A percentile compares a stretch with the other conserved stretches of the same genome.
Evolutionary conservation across 495 filamentous ascomycete species (phyloP).

Genomic region (Jackrogersella minutella): DNA sequence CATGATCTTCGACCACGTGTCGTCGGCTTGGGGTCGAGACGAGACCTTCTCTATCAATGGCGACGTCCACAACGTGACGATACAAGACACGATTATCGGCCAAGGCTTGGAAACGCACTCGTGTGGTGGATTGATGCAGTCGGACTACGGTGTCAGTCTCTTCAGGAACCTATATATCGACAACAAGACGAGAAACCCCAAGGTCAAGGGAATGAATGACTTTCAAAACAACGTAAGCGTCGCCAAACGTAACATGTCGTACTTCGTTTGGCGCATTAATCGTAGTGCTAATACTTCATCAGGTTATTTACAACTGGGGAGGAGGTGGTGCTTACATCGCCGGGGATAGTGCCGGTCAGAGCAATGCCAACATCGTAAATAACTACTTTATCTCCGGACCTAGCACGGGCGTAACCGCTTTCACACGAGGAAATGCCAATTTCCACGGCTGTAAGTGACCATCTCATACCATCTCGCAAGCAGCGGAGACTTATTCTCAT

Average conservation of each 20-base stretch:
- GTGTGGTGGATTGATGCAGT: conserved; percentile 43
- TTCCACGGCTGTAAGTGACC: conserved; percentile 45
- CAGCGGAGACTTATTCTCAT: background rate
- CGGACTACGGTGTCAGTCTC: conserved; percentile 42
- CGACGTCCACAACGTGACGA: conserved; percentile 49
- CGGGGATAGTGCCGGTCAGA: conserved; percentile 47
- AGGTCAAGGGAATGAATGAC: conserved; percentile 43
- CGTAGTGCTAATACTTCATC: background rate
- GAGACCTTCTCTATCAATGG: conserved; percentile 50
- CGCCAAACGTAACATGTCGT: background rate
- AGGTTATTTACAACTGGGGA: conserved; percentile 53
- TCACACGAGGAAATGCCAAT: conserved; percentile 46
- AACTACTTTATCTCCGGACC: conserved; percentile 57
- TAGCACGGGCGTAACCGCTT: conserved; percentile 47
- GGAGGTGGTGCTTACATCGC: conserved; percentile 49
- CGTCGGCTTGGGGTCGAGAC: conserved; percentile 47
- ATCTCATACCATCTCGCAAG: background rate
- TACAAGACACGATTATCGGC: conserved; percentile 54
- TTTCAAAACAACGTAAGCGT: conserved; percentile 41
- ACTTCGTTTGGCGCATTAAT: background rate
- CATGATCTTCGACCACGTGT: conserved; percentile 54
- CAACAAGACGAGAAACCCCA: conserved; percentile 48
- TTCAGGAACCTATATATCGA: conserved; percentile 54
- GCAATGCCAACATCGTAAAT: conserved; percentile 50
- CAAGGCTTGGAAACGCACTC: conserved; percentile 49